Conservation (phyloP, 139 green algal genomes). For the Pedinophyceae sp. region DNA sequence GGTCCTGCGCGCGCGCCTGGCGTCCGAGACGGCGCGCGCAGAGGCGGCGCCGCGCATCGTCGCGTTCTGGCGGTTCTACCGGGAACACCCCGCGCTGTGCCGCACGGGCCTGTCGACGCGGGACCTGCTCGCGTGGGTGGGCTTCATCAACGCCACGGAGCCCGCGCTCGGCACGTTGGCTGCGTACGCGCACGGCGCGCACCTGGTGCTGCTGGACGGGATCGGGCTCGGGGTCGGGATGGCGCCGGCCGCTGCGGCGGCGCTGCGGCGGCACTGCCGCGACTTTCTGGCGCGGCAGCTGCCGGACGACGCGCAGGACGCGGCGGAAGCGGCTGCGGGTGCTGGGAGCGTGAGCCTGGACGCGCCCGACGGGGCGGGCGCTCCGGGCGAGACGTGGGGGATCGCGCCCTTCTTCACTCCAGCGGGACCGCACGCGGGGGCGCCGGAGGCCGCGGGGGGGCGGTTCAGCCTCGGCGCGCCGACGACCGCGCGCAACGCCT, state of each 20-base stretch:
- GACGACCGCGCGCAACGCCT: constrained; percentile 71
- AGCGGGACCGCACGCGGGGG: not conserved
- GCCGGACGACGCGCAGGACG: constrained; percentile 12
- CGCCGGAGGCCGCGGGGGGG: not conserved
- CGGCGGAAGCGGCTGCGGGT: constrained; percentile 14
- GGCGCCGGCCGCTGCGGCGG: constrained; percentile 13
- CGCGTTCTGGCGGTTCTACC: constrained; percentile 3
- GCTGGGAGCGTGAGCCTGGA: too few relatives aligned
- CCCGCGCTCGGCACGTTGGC: constrained; percentile 26
- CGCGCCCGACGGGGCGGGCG: too few relatives aligned
- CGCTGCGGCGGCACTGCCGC: constrained; percentile 28
- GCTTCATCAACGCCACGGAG: constrained; percentile 57
- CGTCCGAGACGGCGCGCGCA: not conserved
- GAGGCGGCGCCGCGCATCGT: constrained; percentile 3
- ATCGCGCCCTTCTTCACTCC: not conserved
- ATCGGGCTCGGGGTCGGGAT: constrained; percentile 67
- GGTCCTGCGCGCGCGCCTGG: constrained; percentile 16
- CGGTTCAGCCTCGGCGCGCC: constrained; percentile 71
- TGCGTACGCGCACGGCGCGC: constrained; percentile 73
- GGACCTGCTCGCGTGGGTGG: constrained; percentile 10
- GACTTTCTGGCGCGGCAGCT: constrained; percentile 38
- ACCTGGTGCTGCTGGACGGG: constrained; percentile 84
- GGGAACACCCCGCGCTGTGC: not conserved
- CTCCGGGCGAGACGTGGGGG: constrained; percentile 1
- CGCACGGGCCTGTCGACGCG: not conserved